Conservation (phyloP, 2,329 filamentous ascomycete genomes). For the Pseudogymnoascus sp. region DNA sequence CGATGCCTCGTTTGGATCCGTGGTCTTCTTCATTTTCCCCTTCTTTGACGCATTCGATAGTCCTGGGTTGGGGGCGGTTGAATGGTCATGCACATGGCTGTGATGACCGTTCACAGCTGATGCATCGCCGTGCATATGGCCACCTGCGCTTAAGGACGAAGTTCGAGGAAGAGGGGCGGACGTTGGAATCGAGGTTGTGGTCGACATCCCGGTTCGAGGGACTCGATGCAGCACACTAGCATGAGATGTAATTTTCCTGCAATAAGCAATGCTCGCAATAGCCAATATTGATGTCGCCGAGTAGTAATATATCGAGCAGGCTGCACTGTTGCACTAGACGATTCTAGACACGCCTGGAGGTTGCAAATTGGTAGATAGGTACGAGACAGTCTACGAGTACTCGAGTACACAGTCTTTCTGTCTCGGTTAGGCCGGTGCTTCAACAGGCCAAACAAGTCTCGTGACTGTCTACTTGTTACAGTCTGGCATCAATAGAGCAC, state of each 20-base stretch:
- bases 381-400: slow-evolving; percentile 6
- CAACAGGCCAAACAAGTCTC: slow-evolving; percentile 5
- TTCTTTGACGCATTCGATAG: slow-evolving; percentile 58
- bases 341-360: slow-evolving; percentile 4
- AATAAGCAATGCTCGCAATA: not conserved
- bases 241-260: slow-evolving; percentile 3
- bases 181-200: slow-evolving; percentile 30
- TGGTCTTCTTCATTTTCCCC: slow-evolving; percentile 72
- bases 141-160: slow-evolving; percentile 22
- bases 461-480: slow-evolving; percentile 6
- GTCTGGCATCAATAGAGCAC: slow-evolving; percentile 4
- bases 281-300: not conserved
- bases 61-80: slow-evolving; percentile 37
- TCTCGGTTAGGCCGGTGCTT: slow-evolving; percentile 9
- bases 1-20: slow-evolving; percentile 81
- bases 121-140: slow-evolving; percentile 22
- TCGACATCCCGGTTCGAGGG: slow-evolving; percentile 24
- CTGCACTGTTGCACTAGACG: slow-evolving; percentile 8
- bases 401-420: slow-evolving; percentile 8
- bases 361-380: slow-evolving; percentile 10
- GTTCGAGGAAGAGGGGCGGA: slow-evolving; percentile 27
- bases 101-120: slow-evolving; percentile 26
- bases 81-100: slow-evolving; percentile 33
- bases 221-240: not conserved
- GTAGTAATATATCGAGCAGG: slow-evolving; percentile 1